Base-by-base conservation (phyloP, 1,139 yeast genomes). In the Candida freyschussii region DNA sequence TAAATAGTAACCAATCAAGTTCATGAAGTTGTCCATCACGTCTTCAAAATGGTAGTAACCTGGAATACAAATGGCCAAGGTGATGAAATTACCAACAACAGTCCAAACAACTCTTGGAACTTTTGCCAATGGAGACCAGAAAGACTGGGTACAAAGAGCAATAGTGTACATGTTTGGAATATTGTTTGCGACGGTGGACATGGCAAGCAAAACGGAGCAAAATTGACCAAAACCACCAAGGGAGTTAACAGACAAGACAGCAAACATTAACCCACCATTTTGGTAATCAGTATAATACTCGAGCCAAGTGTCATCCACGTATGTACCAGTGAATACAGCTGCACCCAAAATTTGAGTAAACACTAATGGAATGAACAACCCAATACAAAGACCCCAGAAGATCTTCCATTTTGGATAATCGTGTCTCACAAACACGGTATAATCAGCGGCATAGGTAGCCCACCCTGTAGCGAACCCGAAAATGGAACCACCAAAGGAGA, bases 381-480 rank as follows among this genome's bases (percentile, higher is more conserved):
- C 95, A 32, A 60, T 43, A 41, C 74, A 56, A 39, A 87, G 75
- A 45, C 78, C 68, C 35, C 71, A 57, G 64, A 86, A 86, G 39
- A 85, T 69, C 56, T 67, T 77, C 51, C 47, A 42, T 26, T 74
- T 63, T 57, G 71, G 72, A 42, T 78, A 75, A 53, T 75, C 67
- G 53, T 74, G 67, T 44, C 73, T 72, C 72, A 84, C 87, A 65
- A 86, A 89, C 33, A 82, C 89, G 34, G 95, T 85, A 62, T 87
- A 89, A 63, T 87, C 96, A 26, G 95, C 77, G 28, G 96, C 93
- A 53, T 81, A 85, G 16, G 96, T 81, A 37, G 94, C 76, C 96
- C 96, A 87, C 43, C 96, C 96, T 36, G 95, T 75, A 32, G 96
- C 95, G 53, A 82, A 89, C 44, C 96, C 96, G 52, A 72, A 89